Evolutionary conservation across 2,329 filamentous ascomycete genomes (phyloP).

Genomic region (Aureobasidium leucospermi): DNA sequence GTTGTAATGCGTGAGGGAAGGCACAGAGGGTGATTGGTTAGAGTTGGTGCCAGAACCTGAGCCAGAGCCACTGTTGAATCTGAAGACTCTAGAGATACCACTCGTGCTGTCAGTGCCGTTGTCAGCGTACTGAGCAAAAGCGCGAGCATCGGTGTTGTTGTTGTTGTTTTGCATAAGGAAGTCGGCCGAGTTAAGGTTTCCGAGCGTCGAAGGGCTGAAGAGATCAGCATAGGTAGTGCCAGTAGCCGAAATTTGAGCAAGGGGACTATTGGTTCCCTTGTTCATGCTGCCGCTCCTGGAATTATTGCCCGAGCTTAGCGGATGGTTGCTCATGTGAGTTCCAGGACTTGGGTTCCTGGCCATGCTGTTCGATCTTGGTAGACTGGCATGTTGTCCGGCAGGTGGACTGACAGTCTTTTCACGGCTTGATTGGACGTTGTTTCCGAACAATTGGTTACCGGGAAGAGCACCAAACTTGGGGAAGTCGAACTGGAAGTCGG

Average conservation of each 20-base stretch:
- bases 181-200: constrained; percentile 27
- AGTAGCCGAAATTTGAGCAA: constrained; percentile 25
- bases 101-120: constrained; percentile 36
- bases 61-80: constrained; percentile 41
- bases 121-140: constrained; percentile 21
- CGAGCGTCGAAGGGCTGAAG: constrained; percentile 51
- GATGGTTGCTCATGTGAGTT: neutral
- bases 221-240: constrained; percentile 45
- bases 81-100: constrained; percentile 40
- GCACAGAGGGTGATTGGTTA: constrained; percentile 45
- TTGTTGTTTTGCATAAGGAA: constrained; percentile 16
- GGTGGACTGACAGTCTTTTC: constrained; percentile 6
- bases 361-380: constrained; percentile 7
- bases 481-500: constrained; percentile 85
- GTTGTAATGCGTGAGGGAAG: constrained; percentile 44
- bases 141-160: constrained; percentile 6
- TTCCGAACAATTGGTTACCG: constrained; percentile 42
- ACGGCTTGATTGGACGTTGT: constrained; percentile 14
- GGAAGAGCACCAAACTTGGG: constrained; percentile 80
- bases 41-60: constrained; percentile 37
- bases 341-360: constrained; percentile 2
- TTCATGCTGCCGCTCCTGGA: constrained; percentile 14
- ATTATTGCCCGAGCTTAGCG: neutral
- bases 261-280: constrained; percentile 22
- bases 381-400: neutral